Evolutionary conservation across 2,329 filamentous ascomycete species (phyloP).

Genomic region (Alternaria incomplexa): DNA sequence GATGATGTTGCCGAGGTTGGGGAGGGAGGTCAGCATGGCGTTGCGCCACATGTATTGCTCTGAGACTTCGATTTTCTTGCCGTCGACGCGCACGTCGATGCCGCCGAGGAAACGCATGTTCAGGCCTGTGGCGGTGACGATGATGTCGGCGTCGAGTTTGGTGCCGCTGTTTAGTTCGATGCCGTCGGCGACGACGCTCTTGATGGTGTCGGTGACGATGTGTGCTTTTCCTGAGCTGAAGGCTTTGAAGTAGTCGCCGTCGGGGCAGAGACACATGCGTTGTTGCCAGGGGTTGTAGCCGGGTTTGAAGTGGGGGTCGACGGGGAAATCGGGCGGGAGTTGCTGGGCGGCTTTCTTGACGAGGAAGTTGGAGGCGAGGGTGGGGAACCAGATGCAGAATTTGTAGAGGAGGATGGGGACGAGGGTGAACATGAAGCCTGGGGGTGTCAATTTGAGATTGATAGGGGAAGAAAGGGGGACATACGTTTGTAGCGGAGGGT

Average conservation of each 20-base stretch:
- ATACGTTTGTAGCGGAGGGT: conserved; percentile 55
- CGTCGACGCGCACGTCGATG: conserved; percentile 60
- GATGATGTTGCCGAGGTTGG: conserved; percentile 64
- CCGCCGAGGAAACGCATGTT: conserved; percentile 62
- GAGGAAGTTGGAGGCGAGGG: conserved; percentile 56
- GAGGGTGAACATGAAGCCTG: conserved; percentile 57
- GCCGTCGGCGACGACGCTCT: conserved; percentile 55
- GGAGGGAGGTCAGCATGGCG: conserved; percentile 67
- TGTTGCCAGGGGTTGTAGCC: conserved; percentile 68
- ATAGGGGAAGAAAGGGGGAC: background rate
- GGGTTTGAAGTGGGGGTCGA: conserved; percentile 56
- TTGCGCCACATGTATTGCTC: conserved; percentile 66
- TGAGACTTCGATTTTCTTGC: conserved; percentile 51
- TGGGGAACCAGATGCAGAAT: conserved; percentile 63
- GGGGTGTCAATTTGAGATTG: background rate
- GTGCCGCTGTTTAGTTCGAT: conserved; percentile 57
- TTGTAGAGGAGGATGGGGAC: conserved; percentile 55
- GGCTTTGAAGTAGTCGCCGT: conserved; percentile 64
- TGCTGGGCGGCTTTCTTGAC: conserved; percentile 53
- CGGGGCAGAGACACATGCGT: conserved; percentile 72
- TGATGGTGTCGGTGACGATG: conserved; percentile 63
- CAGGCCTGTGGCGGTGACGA: conserved; percentile 70
- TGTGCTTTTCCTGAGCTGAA: conserved; percentile 59
- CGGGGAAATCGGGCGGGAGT: conserved; percentile 56
- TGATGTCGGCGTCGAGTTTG: conserved; percentile 63